phyloP scores from a whole-genome alignment of 2,329 filamentous ascomycete genomes.

The Alternaria dauci region DNA sequence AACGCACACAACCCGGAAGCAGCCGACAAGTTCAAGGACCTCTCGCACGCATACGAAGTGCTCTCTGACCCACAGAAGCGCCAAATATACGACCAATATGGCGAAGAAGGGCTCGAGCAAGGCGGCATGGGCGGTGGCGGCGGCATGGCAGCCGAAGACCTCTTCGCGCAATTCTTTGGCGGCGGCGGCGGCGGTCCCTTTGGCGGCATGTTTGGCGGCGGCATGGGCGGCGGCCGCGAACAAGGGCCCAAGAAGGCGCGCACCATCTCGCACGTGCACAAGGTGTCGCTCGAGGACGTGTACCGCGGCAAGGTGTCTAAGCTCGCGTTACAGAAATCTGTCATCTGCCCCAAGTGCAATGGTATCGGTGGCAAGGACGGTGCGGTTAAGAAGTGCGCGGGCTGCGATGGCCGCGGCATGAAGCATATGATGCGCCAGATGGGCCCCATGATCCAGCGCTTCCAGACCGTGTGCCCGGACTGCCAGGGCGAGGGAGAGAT shows the following conservation, averaged over 20 bases:
- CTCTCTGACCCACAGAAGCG: conserved; percentile 93
- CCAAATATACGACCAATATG: conserved; percentile 93
- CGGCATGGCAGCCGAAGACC: conserved; percentile 94
- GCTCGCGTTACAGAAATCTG: conserved; percentile 93
- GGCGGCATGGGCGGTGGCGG: conserved; percentile 75
- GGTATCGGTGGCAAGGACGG: conserved; percentile 96
- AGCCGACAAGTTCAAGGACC: conserved; percentile 98
- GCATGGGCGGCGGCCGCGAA: conserved; percentile 73
- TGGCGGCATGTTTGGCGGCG: conserved; percentile 65
- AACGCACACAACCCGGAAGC: conserved; percentile 92
- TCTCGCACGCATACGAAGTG: conserved; percentile 94
- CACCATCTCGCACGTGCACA: conserved; percentile 98
- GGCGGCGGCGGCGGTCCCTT: conserved; percentile 74
- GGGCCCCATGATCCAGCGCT: conserved; percentile 99
- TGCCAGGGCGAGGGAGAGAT: conserved; percentile 97
- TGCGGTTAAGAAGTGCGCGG: conserved; percentile 89
- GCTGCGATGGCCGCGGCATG: conserved; percentile 95
- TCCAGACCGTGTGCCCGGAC: conserved; percentile 98
- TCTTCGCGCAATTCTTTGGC: conserved; percentile 96
- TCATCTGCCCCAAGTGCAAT: conserved; percentile 95
- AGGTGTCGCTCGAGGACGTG: conserved; percentile 96
- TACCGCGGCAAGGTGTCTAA: conserved; percentile 99
- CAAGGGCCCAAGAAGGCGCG: conserved; percentile 89
- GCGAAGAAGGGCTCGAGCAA: conserved; percentile 90
- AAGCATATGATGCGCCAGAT: conserved; percentile 99